Evolutionary conservation across 2,329 filamentous ascomycete species (phyloP).

Genomic region (Sclerotinia glacialis): DNA sequence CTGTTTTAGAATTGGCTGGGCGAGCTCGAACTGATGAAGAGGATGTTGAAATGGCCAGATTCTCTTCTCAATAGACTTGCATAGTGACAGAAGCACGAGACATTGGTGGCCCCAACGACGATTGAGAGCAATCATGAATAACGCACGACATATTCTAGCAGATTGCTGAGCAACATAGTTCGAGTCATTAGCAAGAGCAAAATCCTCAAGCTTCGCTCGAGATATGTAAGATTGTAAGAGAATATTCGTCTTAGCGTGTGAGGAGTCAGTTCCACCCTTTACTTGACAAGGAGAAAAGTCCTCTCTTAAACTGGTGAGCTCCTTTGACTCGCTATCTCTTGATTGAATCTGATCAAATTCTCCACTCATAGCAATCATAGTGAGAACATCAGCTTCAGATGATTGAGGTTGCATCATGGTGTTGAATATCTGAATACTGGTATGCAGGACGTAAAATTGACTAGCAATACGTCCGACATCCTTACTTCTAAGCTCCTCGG

Average conservation of each 20-base stretch:
- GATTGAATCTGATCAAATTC: conserved; percentile 98
- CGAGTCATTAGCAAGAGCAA: conserved; percentile 85
- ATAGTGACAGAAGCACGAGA: conserved; percentile 81
- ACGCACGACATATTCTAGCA: conserved; percentile 84
- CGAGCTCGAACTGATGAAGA: conserved; percentile 89
- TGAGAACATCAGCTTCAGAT: conserved; percentile 86
- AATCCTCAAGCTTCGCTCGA: conserved; percentile 82
- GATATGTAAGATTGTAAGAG: conserved; percentile 93
- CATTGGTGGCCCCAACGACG: conserved; percentile 95
- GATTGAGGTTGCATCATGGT: conserved; percentile 83
- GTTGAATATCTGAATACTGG: conserved; percentile 95
- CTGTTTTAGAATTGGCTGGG: conserved; percentile 77
- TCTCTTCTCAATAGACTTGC: conserved; percentile 95
- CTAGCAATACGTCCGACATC: conserved; percentile 96
- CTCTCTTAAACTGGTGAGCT: conserved; percentile 71
- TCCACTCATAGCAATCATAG: conserved; percentile 96
- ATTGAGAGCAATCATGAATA: conserved; percentile 98
- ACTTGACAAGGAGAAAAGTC: conserved; percentile 68
- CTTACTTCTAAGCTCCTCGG: conserved; percentile 89
- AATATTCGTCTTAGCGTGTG: conserved; percentile 94
- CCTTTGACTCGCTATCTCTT: conserved; percentile 83
- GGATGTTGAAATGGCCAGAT: conserved; percentile 96
- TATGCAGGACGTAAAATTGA: conserved; percentile 93
- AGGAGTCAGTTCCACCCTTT: conserved; percentile 61
- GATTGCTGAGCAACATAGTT: conserved; percentile 96